Evolutionary conservation across 768 basidiomycete genomes (phyloP), one percentile per base, ranked within the genome.

Genomic region (Pulveroboletus sp.): DNA sequence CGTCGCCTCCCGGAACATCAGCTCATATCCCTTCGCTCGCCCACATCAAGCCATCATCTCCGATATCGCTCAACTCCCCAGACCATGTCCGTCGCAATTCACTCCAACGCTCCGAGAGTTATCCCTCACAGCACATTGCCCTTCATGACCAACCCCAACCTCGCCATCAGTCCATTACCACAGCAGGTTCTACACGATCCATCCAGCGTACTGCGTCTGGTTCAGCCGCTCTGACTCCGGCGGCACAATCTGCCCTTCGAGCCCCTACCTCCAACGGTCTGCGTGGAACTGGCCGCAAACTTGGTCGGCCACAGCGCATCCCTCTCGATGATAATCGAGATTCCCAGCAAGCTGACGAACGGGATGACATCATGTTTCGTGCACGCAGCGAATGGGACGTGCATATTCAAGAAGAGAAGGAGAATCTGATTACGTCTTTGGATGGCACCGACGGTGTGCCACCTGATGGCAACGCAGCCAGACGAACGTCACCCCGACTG

Each of bases 131-230:
- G n/a, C 64, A 65, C 26, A 51, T 61, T 51, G 56, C 63, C 43
- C 66, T 59, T 54, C 68, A 21, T 24, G 66, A 54, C 59, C 68
- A 51, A 56, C 62, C 40, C 47, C 71, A 38, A 54, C 63, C 60
- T 51, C 70, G 47, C 56, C 59, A 50, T 54, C 71, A 60, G 58
- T 59, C 55, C 39, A 33, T 42, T 31, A 39, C 60, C 14, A 59
- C 59, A 26, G 44, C 54, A 46, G 53, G 14, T 10, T 48, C 66
- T 6, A 60, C 70, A 9, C 76, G 87, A 43, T 79, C 80, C 6
- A 83, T 89, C 59, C 78, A 81, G 54, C 84, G 88, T 54, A 76
- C 81, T 35, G 74, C 77, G 3, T 90, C 87, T 9, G 82, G 79
- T 27, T 80, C 86, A 9, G 70, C 75, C 45, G 60, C 61, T 33